These are phyloP conservation scores for Phytophthora pistaciae DNA, from an alignment of 352 stramenopile species.

Conservation along the genomic window DNA sequence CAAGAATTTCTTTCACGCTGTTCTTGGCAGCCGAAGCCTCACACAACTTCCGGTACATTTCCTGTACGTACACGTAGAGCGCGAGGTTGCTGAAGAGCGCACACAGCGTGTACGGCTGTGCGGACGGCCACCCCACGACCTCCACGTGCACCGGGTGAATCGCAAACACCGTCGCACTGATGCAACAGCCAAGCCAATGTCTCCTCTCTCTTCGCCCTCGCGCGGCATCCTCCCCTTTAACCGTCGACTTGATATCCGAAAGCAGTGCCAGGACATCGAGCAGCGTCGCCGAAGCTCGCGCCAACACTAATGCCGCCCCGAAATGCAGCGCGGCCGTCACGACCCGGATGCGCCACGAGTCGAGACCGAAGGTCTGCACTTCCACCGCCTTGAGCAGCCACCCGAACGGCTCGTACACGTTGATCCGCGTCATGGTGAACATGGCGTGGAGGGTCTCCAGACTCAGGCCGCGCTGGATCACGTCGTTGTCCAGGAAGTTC, in stretches of 20 bases:
- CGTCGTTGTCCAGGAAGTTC: slow-evolving; percentile 67
- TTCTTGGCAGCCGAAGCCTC: background rate
- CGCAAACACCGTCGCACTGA: slow-evolving; percentile 61
- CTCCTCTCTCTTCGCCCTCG: slow-evolving; percentile 1
- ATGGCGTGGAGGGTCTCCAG: slow-evolving; percentile 47
- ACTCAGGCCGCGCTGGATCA: slow-evolving; percentile 53
- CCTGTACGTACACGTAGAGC: slow-evolving; percentile 38
- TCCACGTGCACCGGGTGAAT: slow-evolving; percentile 76
- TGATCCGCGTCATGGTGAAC: slow-evolving; percentile 63
- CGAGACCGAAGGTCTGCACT: slow-evolving; percentile 37
- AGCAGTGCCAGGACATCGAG: slow-evolving; percentile 33
- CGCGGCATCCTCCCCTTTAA: background rate
- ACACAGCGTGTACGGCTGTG: slow-evolving; percentile 71
- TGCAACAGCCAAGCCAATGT: slow-evolving; percentile 34
- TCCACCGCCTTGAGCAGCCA: slow-evolving; percentile 73
- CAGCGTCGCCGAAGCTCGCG: slow-evolving; percentile 30
- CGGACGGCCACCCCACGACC: slow-evolving; percentile 74
- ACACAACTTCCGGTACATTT: slow-evolving; percentile 15
- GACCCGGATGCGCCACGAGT: slow-evolving; percentile 53
- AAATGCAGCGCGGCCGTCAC: slow-evolving; percentile 56
- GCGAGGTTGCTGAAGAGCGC: slow-evolving; percentile 61
- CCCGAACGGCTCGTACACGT: slow-evolving; percentile 74
- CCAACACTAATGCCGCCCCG: slow-evolving; percentile 35
- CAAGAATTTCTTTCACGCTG: slow-evolving; percentile 1
- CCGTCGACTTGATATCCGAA: slow-evolving; percentile 8